phyloP scores from a whole-genome alignment of 129 eudicot genomes.

The Chrysanthemum lavandulifolium region DNA sequence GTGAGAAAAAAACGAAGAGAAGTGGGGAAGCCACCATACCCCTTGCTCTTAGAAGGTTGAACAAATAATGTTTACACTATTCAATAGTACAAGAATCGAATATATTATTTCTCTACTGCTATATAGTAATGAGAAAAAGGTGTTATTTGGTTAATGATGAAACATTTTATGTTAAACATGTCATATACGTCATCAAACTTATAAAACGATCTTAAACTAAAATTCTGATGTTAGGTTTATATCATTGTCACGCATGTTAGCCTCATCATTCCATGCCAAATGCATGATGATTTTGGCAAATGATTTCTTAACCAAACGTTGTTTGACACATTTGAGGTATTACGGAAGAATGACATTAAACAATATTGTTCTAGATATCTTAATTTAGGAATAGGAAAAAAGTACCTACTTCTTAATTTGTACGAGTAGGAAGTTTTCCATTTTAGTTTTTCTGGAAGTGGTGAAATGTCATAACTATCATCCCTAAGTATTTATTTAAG shows the following conservation, averaged over 20 bases:
- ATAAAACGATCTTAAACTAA: not conserved
- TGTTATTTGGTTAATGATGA: not conserved
- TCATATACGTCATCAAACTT: not conserved
- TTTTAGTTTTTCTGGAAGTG: not conserved
- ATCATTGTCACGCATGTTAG: conserved; percentile 16
- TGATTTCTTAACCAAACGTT: not conserved
- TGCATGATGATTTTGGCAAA: not conserved
- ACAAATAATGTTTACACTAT: no score
- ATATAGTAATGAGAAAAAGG: no score
- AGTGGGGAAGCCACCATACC: no score
- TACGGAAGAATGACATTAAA: conserved; percentile 11
- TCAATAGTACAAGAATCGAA: no score
- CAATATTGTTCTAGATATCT: not conserved
- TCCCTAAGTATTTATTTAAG: not conserved
- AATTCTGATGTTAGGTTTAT: conserved; percentile 9
- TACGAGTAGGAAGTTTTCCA: not conserved
- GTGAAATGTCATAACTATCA: conserved; percentile 10
- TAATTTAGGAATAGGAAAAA: not conserved
- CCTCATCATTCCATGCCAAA: not conserved
- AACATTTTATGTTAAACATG: not conserved
- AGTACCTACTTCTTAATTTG: not conserved
- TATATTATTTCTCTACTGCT: no score
- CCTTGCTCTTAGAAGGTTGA: no score
- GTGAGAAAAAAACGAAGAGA: no score
- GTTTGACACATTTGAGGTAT: not conserved